These are phyloP conservation scores for Oemleria cerasiformis DNA, from an alignment of 306 rosid genomes.

Conservation along the genomic window DNA sequence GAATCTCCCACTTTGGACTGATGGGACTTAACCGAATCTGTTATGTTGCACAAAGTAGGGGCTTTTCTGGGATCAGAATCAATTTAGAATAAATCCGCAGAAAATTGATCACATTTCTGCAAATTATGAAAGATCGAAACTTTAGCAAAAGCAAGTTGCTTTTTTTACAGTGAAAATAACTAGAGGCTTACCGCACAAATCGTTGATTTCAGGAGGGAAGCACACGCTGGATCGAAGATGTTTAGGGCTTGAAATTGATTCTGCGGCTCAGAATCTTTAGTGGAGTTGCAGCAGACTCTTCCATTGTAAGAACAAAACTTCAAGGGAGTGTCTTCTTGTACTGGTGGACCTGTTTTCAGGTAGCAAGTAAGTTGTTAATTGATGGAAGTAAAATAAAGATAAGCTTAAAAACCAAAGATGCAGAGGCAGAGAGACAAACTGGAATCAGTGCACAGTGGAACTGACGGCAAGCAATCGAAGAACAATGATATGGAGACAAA, in stretches of 20 bases:
- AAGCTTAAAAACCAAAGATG: neutral
- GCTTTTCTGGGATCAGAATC: conserved; percentile 18
- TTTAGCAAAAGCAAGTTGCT: neutral
- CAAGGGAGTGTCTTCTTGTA: conserved; percentile 13
- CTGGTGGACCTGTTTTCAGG: conserved; percentile 23
- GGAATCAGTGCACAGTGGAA: conserved; percentile 12
- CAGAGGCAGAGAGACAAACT: conserved; percentile 15
- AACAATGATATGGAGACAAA: conserved; percentile 9
- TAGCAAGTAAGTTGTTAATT: neutral
- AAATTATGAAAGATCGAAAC: conserved; percentile 4
- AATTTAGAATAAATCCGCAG: conserved; percentile 17
- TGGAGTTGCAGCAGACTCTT: conserved; percentile 21
- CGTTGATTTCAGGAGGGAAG: conserved; percentile 24
- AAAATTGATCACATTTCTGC: conserved; percentile 31
- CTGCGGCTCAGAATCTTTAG: conserved; percentile 23
- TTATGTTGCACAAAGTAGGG: conserved; percentile 32
- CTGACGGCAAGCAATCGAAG: conserved; percentile 8
- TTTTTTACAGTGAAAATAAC: neutral
- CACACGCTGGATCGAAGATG: conserved; percentile 19
- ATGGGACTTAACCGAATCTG: conserved; percentile 11
- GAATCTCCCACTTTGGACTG: conserved; percentile 13
- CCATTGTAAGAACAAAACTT: conserved; percentile 18
- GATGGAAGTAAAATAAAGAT: neutral
- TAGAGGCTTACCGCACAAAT: conserved; percentile 21
- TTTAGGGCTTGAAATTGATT: conserved; percentile 22